phyloP scores from a whole-genome alignment of 2,329 filamentous ascomycete species.

The Fusarium subtropicale region DNA sequence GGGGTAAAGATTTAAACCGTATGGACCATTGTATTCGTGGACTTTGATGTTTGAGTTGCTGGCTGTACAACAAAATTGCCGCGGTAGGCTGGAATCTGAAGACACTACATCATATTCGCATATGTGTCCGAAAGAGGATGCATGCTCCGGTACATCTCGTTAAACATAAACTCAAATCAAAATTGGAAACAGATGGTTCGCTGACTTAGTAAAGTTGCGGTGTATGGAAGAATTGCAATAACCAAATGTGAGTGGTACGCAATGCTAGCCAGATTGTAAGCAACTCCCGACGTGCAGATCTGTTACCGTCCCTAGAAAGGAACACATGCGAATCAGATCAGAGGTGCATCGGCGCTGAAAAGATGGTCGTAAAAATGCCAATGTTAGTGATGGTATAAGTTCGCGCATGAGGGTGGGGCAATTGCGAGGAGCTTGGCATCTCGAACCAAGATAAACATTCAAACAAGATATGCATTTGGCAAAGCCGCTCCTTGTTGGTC shows the following conservation, averaged over 20 bases:
- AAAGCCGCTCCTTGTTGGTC: slow-evolving; percentile 30
- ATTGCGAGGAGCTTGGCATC: slow-evolving; percentile 30
- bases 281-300: slow-evolving; percentile 33
- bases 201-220: slow-evolving; percentile 16
- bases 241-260: slow-evolving; percentile 10
- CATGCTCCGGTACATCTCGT: neutral
- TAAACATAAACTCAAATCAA: neutral
- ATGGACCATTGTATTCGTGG: neutral
- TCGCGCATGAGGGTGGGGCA: slow-evolving; percentile 16
- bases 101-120: slow-evolving; percentile 14
- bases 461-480: slow-evolving; percentile 16
- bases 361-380: slow-evolving; percentile 24
- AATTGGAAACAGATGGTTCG: neutral
- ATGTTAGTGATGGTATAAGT: slow-evolving; percentile 23
- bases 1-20: neutral
- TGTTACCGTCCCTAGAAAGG: slow-evolving; percentile 20
- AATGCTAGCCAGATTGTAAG: slow-evolving; percentile 11
- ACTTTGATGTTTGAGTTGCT: neutral
- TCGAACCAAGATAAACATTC: neutral
- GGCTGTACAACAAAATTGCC: neutral
- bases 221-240: slow-evolving; percentile 17
- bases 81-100: slow-evolving; percentile 5
- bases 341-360: slow-evolving; percentile 32
- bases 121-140: slow-evolving; percentile 17
- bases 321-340: slow-evolving; percentile 35